Evolutionary conservation across 495 filamentous ascomycete species (phyloP).

Genomic region (Penicillium nucicola): DNA sequence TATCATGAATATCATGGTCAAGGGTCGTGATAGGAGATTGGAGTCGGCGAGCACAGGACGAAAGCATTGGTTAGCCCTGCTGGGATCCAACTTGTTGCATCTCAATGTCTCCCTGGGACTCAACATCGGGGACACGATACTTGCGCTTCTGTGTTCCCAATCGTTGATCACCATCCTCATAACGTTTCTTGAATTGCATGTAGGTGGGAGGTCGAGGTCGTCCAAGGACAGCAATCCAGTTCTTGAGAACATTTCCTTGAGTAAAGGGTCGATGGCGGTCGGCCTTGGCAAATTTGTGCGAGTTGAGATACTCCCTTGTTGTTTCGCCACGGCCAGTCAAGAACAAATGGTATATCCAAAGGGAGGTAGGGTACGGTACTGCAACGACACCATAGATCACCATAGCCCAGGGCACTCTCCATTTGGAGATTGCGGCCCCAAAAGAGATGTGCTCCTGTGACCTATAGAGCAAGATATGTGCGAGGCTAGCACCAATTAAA

Average conservation of each 20-base stretch:
- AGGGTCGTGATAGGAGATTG: slow-evolving; percentile 15
- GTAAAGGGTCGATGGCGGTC: slow-evolving; percentile 91
- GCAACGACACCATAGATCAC: slow-evolving; percentile 75
- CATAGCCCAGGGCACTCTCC: slow-evolving; percentile 84
- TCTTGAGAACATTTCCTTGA: slow-evolving; percentile 70
- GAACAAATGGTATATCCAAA: slow-evolving; percentile 87
- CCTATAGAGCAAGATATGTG: slow-evolving; percentile 74
- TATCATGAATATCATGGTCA: slow-evolving; percentile 18
- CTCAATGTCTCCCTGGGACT: slow-evolving; percentile 56
- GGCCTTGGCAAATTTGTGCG: slow-evolving; percentile 86
- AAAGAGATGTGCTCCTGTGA: slow-evolving; percentile 60
- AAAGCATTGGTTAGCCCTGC: slow-evolving; percentile 9
- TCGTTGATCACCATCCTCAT: slow-evolving; percentile 80
- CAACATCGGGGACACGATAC: slow-evolving; percentile 47
- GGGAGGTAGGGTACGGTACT: slow-evolving; percentile 75
- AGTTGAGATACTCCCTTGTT: slow-evolving; percentile 92
- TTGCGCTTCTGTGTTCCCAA: slow-evolving; percentile 63
- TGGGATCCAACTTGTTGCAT: slow-evolving; percentile 51
- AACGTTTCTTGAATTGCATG: slow-evolving; percentile 76
- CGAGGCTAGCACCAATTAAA: slow-evolving; percentile 70
- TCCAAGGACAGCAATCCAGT: slow-evolving; percentile 78
- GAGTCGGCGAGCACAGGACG: background rate
- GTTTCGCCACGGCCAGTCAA: slow-evolving; percentile 88
- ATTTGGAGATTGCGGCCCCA: slow-evolving; percentile 58
- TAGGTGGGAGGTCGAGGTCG: slow-evolving; percentile 87